These are phyloP conservation scores for Suillus placidus DNA, from an alignment of 768 basidiomycete genomes.

Conservation along the genomic window DNA sequence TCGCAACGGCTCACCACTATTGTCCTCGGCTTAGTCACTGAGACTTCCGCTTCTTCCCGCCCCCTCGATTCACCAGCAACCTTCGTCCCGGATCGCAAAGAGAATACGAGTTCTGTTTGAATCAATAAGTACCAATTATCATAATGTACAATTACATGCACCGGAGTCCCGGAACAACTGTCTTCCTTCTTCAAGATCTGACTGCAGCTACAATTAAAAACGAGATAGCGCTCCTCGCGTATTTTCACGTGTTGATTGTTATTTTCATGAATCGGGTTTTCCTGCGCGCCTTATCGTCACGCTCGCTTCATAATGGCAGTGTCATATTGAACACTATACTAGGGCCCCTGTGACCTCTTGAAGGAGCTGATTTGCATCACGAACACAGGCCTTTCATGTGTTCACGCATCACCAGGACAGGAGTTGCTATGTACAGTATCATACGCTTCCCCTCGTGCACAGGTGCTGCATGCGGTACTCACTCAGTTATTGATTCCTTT, in stretches of 20 bases:
- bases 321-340: not conserved
- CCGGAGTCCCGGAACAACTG: not conserved
- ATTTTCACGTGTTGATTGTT: not conserved
- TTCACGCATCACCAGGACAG: not conserved
- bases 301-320: no score
- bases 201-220: not conserved
- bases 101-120: not conserved
- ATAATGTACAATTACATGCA: not conserved
- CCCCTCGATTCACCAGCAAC: not conserved
- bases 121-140: not conserved
- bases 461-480: not conserved
- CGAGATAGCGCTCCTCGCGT: not conserved
- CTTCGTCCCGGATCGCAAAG: not conserved
- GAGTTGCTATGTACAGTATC: not conserved
- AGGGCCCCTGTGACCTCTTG: not conserved
- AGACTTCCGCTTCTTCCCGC: no score
- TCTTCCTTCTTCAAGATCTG: not conserved
- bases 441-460: not conserved
- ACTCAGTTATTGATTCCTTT: not conserved
- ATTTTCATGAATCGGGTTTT: not conserved
- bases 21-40: not conserved
- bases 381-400: not conserved
- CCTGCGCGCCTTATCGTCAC: not conserved
- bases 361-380: not conserved
- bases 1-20: conserved; percentile 28